Percentiles rank a stretch among this genome's conserved stretches.
Evolutionary conservation across 1,139 yeast genomes (phyloP).

Genomic region (Pichia sp.): DNA sequence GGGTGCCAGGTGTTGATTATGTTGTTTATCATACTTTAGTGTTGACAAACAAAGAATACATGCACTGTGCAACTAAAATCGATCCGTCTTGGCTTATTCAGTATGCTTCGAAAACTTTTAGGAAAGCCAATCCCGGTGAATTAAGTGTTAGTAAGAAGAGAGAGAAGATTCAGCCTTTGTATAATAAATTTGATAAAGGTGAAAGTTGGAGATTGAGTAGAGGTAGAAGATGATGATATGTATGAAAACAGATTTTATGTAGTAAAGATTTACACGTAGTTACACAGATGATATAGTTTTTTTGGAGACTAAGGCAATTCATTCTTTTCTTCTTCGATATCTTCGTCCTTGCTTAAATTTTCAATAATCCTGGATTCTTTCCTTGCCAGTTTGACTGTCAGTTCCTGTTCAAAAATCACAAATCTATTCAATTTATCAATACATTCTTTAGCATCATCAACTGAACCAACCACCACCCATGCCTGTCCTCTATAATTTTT

Average conservation of each 20-base stretch:
- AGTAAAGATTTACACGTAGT: slow-evolving; percentile 1
- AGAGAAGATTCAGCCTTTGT: slow-evolving; percentile 42
- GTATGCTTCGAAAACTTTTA: slow-evolving; percentile 82
- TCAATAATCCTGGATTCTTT: slow-evolving; percentile 8
- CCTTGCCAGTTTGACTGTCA: slow-evolving; percentile 35
- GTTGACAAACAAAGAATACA: slow-evolving; percentile 79
- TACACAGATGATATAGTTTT: too few species aligned
- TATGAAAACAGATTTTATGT: neutral
- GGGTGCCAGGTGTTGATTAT: slow-evolving; percentile 35
- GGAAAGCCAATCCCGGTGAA: slow-evolving; percentile 40
- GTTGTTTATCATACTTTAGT: slow-evolving; percentile 80
- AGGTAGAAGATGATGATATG: slow-evolving; percentile 10
- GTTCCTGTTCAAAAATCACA: slow-evolving; percentile 46
- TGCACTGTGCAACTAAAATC: slow-evolving; percentile 79
- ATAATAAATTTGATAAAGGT: slow-evolving; percentile 34
- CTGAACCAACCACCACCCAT: slow-evolving; percentile 48
- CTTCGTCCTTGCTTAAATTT: neutral
- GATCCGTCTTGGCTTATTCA: slow-evolving; percentile 83
- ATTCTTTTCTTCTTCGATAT: too few species aligned
- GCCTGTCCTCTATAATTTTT: slow-evolving; percentile 69
- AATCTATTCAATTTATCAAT: slow-evolving; percentile 37
- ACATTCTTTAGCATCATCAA: slow-evolving; percentile 47
- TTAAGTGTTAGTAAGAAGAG: slow-evolving; percentile 30
- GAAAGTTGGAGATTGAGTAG: slow-evolving; percentile 29
- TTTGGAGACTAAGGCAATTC: too few species aligned